Evolutionary conservation across 495 filamentous ascomycete species (phyloP).

Genomic region (Talaromyces thailandensis): DNA sequence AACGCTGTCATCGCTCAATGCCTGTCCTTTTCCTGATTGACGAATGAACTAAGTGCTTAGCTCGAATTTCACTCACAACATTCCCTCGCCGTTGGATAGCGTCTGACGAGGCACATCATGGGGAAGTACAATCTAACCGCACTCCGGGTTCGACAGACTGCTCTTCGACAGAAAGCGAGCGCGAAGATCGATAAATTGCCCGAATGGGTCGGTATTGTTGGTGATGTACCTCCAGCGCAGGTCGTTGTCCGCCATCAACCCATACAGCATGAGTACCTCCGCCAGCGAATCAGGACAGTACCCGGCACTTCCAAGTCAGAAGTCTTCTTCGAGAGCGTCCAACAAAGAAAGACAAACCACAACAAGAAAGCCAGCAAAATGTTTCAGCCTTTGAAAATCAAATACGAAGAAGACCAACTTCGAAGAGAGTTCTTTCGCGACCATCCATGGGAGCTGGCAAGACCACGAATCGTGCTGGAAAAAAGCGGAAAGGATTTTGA

Average conservation of each 20-base stretch:
- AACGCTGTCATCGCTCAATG: not conserved
- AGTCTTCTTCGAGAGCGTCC: conserved; percentile 26
- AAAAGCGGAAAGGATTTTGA: conserved; percentile 72
- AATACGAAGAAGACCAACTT: conserved; percentile 79
- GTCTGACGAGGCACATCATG: conserved; percentile 30
- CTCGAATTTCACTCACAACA: not conserved
- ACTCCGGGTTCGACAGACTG: conserved; percentile 61
- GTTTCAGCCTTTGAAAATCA: conserved; percentile 69
- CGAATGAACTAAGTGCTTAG: not conserved
- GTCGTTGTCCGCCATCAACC: conserved; percentile 61
- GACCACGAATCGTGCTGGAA: conserved; percentile 78
- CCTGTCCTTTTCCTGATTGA: not conserved
- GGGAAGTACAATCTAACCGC: conserved; percentile 66
- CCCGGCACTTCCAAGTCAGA: conserved; percentile 22
- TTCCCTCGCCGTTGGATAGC: not conserved
- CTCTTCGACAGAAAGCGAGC: conserved; percentile 45
- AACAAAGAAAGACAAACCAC: conserved; percentile 27
- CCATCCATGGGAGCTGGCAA: conserved; percentile 94
- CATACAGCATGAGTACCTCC: conserved; percentile 52
- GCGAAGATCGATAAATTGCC: conserved; percentile 45
- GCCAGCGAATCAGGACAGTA: conserved; percentile 36
- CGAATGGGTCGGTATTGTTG: conserved; percentile 67
- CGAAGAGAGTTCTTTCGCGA: conserved; percentile 77
- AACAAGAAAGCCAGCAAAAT: conserved; percentile 60
- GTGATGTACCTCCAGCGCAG: conserved; percentile 71